Base-by-base conservation (phyloP, 441 rosid species). In the Metrosideros polymorpha region DNA sequence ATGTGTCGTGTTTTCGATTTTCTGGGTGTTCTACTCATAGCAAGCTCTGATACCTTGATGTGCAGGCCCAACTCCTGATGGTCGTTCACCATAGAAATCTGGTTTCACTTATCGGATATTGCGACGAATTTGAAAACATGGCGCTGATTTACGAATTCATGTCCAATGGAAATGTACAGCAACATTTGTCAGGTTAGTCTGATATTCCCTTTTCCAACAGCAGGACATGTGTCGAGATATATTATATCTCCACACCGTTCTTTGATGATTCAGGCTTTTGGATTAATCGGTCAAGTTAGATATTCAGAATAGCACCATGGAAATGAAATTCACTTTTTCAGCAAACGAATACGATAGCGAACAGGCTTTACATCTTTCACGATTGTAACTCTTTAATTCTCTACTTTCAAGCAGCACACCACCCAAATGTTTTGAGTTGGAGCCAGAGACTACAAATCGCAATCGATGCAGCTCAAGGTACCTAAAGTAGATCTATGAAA, bases 261-360 rank as follows among this genome's bases (percentile, higher is more conserved):
- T 29, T 6, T 29, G 71, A 59, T 59, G 29, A 10, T 29, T 22
- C 30, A 30, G 39, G 32, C 35, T 15, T 47, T 53, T 29, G 54
- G 5, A 71, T 39, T 45, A 71, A 59, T 59, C 71, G 8, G 39
- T 59, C 10, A 59, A 3, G 71, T 59, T 3, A 59, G 5, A 29
- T 27, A 27, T 5, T 56, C 3, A 27, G 27, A 56, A 27, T 27
- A 27, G 61, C 30, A 56, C 29, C 3, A 56, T 3, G 61, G 30
- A 56, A 0, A 12, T 56, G 30, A 27, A 4, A 56, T 27, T 27
- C 27, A 56, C 61, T 56, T 56, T 56, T 30, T 56, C 57, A 91
- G 90, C 77, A 59, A 89, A 2, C 91, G 91, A 90, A 86, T 89
- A 43, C 87, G 71, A 61, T 61, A 32, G n/a, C 77, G 86, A 55